Conservation (phyloP, 352 stramenopile genomes). For the Phytophthora megakarya region DNA sequence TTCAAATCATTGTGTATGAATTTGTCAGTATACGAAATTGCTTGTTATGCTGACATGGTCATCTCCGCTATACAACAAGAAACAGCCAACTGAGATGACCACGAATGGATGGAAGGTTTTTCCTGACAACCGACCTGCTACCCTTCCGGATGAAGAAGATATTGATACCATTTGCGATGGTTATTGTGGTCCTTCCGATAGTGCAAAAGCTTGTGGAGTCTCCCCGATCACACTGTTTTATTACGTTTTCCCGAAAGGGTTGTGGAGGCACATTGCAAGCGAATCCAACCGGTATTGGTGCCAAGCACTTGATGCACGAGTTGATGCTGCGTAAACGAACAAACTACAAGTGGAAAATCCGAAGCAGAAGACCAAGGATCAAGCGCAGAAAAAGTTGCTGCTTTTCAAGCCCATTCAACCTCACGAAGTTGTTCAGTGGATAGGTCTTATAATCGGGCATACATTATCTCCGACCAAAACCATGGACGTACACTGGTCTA, state of each 20-base stretch:
- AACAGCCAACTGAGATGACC: neutral
- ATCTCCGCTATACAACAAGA: neutral
- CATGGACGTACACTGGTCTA: neutral
- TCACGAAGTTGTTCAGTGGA: neutral
- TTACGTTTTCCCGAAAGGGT: constrained; percentile 15
- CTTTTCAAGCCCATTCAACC: neutral
- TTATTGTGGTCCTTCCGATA: neutral
- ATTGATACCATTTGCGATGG: neutral
- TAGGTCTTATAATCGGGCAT: neutral
- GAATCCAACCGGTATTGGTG: constrained; percentile 11
- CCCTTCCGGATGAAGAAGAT: neutral
- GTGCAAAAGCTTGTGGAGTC: neutral
- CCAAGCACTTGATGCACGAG: neutral
- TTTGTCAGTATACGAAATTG: neutral
- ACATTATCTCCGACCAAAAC: neutral
- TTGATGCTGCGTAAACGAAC: neutral
- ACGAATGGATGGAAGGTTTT: neutral
- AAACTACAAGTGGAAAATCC: neutral
- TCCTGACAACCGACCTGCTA: neutral
- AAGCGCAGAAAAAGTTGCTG: neutral
- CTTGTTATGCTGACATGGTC: neutral
- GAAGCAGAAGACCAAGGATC: neutral
- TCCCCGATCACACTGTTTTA: neutral
- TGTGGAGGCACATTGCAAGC: constrained; percentile 15
- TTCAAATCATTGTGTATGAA: neutral